These are phyloP conservation scores for Talaromyces sp. DNA, from an alignment of 2,329 filamentous ascomycete genomes.

Conservation along the genomic window DNA sequence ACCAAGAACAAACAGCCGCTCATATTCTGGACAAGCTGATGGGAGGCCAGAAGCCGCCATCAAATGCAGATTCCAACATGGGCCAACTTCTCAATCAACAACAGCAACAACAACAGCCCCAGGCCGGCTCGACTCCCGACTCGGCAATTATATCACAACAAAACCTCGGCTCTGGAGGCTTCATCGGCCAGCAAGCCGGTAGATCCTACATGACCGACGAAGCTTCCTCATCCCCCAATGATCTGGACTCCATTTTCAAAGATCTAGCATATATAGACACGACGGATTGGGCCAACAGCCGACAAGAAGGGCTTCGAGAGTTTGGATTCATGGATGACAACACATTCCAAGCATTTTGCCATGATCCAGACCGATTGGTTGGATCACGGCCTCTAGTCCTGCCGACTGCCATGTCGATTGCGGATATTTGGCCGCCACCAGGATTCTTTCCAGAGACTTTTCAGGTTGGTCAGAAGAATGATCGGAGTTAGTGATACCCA, in stretches of 20 bases:
- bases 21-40: constrained; percentile 25
- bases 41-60: constrained; percentile 1
- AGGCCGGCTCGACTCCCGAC: constrained; percentile 27
- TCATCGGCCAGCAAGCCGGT: constrained; percentile 11
- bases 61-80: constrained; percentile 18
- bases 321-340: constrained; percentile 45
- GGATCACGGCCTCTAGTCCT: constrained; percentile 36
- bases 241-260: constrained; percentile 45
- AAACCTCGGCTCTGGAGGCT: neutral
- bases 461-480: constrained; percentile 26
- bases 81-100: constrained; percentile 3
- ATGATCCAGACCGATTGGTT: constrained; percentile 43
- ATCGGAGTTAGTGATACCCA: constrained; percentile 4
- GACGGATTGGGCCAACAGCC: constrained; percentile 42
- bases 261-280: constrained; percentile 46
- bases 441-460: constrained; percentile 43
- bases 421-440: constrained; percentile 43
- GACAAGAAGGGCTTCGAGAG: constrained; percentile 41
- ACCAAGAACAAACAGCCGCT: constrained; percentile 14
- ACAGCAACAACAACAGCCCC: constrained; percentile 24
- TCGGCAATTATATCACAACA: constrained; percentile 25
- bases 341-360: constrained; percentile 45
- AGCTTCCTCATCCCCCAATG: constrained; percentile 22
- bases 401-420: constrained; percentile 36
- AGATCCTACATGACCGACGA: constrained; percentile 14